Evolutionary conservation across 2,329 filamentous ascomycete species (phyloP), one percentile per base, ranked within the genome.

Genomic region (Amesomyces nigricolor): DNA sequence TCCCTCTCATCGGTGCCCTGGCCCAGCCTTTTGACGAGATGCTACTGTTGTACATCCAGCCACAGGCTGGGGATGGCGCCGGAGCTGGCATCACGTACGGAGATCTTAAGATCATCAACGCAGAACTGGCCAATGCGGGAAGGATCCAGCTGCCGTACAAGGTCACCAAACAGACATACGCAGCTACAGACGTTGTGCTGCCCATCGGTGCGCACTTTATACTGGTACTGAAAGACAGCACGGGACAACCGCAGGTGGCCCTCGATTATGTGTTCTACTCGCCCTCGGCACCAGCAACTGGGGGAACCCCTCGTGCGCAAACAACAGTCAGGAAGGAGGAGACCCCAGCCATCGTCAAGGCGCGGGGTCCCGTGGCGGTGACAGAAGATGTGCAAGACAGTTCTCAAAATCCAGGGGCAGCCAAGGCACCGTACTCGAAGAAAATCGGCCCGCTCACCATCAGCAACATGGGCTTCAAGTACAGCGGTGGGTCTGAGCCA

Each of bases 381-480:
- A 13, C 32, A 42, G 47, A 35, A 43, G 22, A 52, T 26, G 22
- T 26, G 22, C 22, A 26, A 26, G 22, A 26, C 22, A 26, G 2
- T 26, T 26, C 22, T 26, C 22, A 26, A 4, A 26, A 26, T 26
- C 22, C 22, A 26, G 22, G 14, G 50, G 48, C 35, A 26, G 11
- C 47, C 35, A 57, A 59, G 39, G 68, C 65, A 1, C 63, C 64
- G 0, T 56, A 62, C 42, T 69, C 70, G 54, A 71, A 69, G 56
- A 66, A 58, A 26, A 30, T 61, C 1, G 67, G 70, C 1, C 65
- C 68, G 0, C 50, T 75, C 0, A 62, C 65, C 0, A 68, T 75
- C 48, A 63, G 58, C 47, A 71, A 70, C 43, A 60, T 75, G 16
- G 66, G 67, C 1, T 62, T 75, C 47, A 65, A 70, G 49, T 73